Base-by-base conservation (phyloP, 768 basidiomycete species). In the Amanita phalloides region DNA sequence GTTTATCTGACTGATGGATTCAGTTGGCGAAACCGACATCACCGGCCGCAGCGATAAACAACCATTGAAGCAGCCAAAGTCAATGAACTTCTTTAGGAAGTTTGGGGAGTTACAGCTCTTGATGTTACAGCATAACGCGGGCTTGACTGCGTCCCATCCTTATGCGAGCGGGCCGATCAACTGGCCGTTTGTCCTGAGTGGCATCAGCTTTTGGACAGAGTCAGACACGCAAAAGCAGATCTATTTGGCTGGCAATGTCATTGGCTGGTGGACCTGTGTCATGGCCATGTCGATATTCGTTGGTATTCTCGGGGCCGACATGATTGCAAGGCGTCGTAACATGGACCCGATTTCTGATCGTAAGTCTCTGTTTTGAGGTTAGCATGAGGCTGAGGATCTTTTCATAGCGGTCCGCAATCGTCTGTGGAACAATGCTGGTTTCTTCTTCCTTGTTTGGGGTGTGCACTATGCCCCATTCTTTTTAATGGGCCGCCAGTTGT, bases 121-220 rank as follows among this genome's bases (percentile, higher is more conserved):
- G 51, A 98, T 98, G 95, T 69, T 98, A 57, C 92, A 96, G 63
- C 96, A 99, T 72, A 99, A 99, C 61, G 94, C 96, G n/a, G 96
- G 93, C 20, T 74, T 99, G 56, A 95, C 92, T 23, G 89, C 92
- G n/a, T 89, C 87, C 3, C 96, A 99, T 64, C 96, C 96, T 38
- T 99, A 99, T 64, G 93, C 96, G 3, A 90, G 88, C 54, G 76
- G 76, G n/a, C 93, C 96, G 4, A 84, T 97, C 68, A 93, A 95
- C 64, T 99, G 96, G 96, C 96, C 96, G 5, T 98, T 98, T 82
- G 78, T 93, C 36, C 68, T 97, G 26, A 90, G 75, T 56, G 96
- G 96, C 45, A 98, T 99, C 71, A 94, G 91, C 63, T 98, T 98
- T 77, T 99, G 96, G 96, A 99, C 96, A 4, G 76, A 89, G 59